phyloP scores from a whole-genome alignment of 2,329 filamentous ascomycete species.

The Curvularia lunata region DNA sequence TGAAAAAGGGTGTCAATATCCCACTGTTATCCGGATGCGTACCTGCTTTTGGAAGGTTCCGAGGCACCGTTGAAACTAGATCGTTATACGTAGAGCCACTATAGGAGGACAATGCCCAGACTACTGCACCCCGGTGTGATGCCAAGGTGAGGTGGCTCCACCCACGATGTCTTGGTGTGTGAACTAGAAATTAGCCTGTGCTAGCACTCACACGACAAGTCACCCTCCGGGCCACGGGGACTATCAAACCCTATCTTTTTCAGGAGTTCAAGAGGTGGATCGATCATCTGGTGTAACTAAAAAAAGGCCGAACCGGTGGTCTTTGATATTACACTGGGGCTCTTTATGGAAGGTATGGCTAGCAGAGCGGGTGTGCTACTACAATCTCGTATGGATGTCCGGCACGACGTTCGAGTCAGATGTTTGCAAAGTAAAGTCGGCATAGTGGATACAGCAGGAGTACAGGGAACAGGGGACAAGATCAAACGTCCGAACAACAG shows the following conservation, averaged over 20 bases:
- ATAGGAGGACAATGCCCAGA: background rate
- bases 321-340: background rate
- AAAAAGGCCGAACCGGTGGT: background rate
- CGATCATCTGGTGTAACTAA: background rate
- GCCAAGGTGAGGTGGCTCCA: background rate
- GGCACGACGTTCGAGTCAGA: background rate
- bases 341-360: background rate
- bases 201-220: background rate
- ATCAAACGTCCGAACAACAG: background rate
- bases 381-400: background rate
- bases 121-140: background rate
- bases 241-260: background rate
- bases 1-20: background rate
- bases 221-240: background rate
- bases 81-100: background rate
- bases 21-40: background rate
- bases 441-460: background rate
- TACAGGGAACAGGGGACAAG: background rate
- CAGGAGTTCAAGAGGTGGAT: background rate
- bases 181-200: slow-evolving; percentile 4
- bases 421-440: background rate
- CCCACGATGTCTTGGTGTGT: background rate
- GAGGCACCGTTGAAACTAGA: background rate
- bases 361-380: background rate
- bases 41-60: slow-evolving; percentile 3